A percentile compares a stretch with the other conserved stretches of the same genome.
phyloP scores from a whole-genome alignment of 2,329 filamentous ascomycete genomes.

The Chrysoporthe puriensis region DNA sequence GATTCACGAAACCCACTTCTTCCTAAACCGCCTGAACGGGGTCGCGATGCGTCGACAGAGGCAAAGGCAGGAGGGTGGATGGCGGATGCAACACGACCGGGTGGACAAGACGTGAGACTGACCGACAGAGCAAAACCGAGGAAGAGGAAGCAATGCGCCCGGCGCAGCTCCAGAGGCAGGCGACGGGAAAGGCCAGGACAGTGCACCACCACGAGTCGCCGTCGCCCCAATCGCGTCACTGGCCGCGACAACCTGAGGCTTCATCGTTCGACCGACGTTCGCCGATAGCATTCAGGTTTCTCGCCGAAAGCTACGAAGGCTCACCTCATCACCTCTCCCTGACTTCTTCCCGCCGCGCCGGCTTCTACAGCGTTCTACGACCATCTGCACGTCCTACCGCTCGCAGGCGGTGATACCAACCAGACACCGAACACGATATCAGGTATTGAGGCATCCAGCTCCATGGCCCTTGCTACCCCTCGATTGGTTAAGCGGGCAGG shows the following conservation, averaged over 20 bases:
- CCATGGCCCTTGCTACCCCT: not conserved
- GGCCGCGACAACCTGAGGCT: not conserved
- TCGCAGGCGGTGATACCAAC: not conserved
- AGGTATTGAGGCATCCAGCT: not conserved
- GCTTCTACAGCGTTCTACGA: not conserved
- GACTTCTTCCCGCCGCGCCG: not conserved
- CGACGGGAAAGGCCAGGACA: no score
- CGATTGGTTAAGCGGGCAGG: not conserved
- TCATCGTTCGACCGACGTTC: not conserved
- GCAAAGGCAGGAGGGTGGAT: not conserved
- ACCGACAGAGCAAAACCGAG: not conserved
- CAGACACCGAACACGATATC: not conserved
- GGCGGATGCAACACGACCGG: not conserved
- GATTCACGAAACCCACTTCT: slow-evolving; percentile 22
- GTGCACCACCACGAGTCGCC: not conserved
- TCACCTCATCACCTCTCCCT: not conserved
- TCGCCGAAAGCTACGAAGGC: not conserved
- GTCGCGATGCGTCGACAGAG: slow-evolving; percentile 8
- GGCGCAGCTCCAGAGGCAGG: slow-evolving; percentile 1
- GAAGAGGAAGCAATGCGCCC: not conserved
- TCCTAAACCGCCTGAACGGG: slow-evolving; percentile 19
- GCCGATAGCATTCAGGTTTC: not conserved
- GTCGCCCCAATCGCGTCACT: not conserved
- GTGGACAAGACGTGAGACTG: not conserved
- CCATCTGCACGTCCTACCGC: not conserved